Conservation (phyloP, 371 early-diverging fungal genomes). For the Rhizomucor pusillus region DNA sequence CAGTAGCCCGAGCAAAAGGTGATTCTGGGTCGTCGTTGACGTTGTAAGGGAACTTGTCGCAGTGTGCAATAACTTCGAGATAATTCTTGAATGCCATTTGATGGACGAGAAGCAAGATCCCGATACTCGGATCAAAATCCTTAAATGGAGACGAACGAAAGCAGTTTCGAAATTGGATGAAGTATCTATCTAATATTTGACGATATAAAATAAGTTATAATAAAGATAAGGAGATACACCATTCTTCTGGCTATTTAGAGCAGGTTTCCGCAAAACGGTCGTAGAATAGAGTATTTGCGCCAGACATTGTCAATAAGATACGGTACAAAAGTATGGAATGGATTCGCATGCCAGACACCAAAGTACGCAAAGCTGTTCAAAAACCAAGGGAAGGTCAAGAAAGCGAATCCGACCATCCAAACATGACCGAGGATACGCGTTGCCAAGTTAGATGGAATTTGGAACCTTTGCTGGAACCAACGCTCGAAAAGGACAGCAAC, state of each 20-base stretch:
- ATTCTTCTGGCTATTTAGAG: too few species aligned
- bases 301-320: conserved; percentile 14
- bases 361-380: conserved; percentile 28
- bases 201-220: too few species aligned
- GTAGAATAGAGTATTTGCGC: conserved; percentile 9
- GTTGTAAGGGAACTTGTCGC: conserved; percentile 46
- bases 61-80: conserved; percentile 31
- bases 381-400: conserved; percentile 22
- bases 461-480: neutral
- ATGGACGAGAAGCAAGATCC: neutral
- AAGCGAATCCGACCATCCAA: conserved; percentile 22
- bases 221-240: too few species aligned
- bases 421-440: conserved; percentile 5
- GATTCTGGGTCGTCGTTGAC: conserved; percentile 12
- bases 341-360: conserved; percentile 15
- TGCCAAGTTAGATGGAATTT: neutral
- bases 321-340: conserved; percentile 9
- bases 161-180: too few species aligned
- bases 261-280: conserved; percentile 9
- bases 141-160: too few species aligned
- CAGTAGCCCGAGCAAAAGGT: conserved; percentile 5
- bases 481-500: conserved; percentile 14
- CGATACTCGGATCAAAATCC: too few species aligned
- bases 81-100: conserved; percentile 12
- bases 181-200: too few species aligned